Evolutionary conservation across 805 yeast genomes (phyloP).

Genomic region (Yamadazyma phyllophila): DNA sequence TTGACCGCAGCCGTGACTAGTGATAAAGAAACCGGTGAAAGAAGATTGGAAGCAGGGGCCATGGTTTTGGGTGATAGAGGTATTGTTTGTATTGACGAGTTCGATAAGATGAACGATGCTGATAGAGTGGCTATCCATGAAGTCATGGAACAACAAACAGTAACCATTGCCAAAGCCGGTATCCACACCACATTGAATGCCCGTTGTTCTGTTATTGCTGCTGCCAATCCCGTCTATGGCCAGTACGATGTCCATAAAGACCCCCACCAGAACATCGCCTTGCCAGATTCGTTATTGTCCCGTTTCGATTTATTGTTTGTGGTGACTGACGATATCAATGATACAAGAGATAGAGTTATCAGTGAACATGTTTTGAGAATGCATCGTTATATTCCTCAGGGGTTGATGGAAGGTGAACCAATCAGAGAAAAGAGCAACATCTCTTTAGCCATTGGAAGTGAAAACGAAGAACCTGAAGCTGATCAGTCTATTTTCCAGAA

Average conservation of each 20-base stretch:
- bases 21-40: slow-evolving; percentile 95
- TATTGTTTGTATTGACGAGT: slow-evolving; percentile 96
- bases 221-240: slow-evolving; percentile 96
- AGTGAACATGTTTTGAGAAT: slow-evolving; percentile 94
- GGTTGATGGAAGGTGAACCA: slow-evolving; percentile 90
- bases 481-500: slow-evolving; percentile 77
- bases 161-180: slow-evolving; percentile 97
- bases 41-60: slow-evolving; percentile 97
- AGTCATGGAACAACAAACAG: slow-evolving; percentile 99
- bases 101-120: slow-evolving; percentile 95
- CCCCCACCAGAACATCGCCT: slow-evolving; percentile 93
- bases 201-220: slow-evolving; percentile 94
- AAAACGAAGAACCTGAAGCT: slow-evolving; percentile 40
- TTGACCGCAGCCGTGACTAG: slow-evolving; percentile 97
- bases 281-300: slow-evolving; percentile 93
- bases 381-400: slow-evolving; percentile 87
- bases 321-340: slow-evolving; percentile 92
- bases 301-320: slow-evolving; percentile 95
- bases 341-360: slow-evolving; percentile 76
- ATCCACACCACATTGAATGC: slow-evolving; percentile 96
- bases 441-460: slow-evolving; percentile 79
- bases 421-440: slow-evolving; percentile 72
- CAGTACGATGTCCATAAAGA: slow-evolving; percentile 95
- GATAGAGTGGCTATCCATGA: slow-evolving; percentile 99
- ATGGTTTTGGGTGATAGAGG: slow-evolving; percentile 99